Base-by-base conservation (phyloP, 129 eudicot genomes). In the Pseudognaphalium luteoalbum region DNA sequence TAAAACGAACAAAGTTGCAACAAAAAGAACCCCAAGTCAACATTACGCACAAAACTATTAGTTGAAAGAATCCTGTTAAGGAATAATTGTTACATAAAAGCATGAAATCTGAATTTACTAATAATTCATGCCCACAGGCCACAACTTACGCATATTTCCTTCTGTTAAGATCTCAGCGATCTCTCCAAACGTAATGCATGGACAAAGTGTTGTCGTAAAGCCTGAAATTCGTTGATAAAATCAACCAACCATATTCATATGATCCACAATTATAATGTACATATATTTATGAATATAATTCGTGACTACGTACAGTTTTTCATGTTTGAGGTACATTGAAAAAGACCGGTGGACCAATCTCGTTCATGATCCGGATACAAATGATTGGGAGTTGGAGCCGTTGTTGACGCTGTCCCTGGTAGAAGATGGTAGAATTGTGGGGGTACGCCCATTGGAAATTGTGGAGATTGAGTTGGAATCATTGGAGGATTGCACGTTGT, bases 161-260 rank as follows among this genome's bases (percentile, higher is more conserved):
- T 85, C 87, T 25, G 84, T 85, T 22, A 89, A 28, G 63, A 89
- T 89, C 80, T 89, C 95, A 7, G 85, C 79, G 4, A 86, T 81
- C 81, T 89, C 86, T 19, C 95, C 95, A 75, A 86, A 83, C 1
- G 87, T 86, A 57, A 82, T 44, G 52, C 91, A 86, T 7, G 95
- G 89, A 75, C 95, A 89, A 56, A 75, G 63, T 2, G 65, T 52
- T 0, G 95, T 86, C 6, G 58, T 61, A 4, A 78, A 65, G 51
- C 95, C 95, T 89, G 73, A 14, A 42, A 82, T 60, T 57, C 39
- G 2, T 1, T 9, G 39, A 28, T 20, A n/a, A 68, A 35, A 47
- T 58, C 11, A 6, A 63, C 51, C 28, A 69, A 60, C 41, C n/a
- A 14, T 20, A 30, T 44, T 68, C 75, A 39, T 22, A 80, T 22